Evolutionary conservation across 768 basidiomycete genomes (phyloP), one percentile per base, ranked within the genome.

Genomic region (Tylopilus sp.): DNA sequence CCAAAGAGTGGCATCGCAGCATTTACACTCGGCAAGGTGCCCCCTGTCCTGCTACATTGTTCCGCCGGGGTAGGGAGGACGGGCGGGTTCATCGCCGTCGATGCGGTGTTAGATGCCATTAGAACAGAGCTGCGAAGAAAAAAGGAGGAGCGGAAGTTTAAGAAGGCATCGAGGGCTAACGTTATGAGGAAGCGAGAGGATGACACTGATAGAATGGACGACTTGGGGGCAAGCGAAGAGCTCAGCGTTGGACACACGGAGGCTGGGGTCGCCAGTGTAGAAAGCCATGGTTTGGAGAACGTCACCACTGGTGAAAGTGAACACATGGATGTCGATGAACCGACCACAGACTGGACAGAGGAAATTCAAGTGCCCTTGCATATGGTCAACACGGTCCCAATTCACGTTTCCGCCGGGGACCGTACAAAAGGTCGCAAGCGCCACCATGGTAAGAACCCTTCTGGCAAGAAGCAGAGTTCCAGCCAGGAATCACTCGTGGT

Each of bases 61-160:
- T 94, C 92, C 28, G 96, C 96, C 0, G 96, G 96, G 19, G 93
- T 97, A 7, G 96, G 96, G 0, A 80, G 96, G 37, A 98, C 96
- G 0, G 96, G 96, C 21, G 90, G 89, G 24, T 98, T 92, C 68
- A 93, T 98, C 63, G 84, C 90, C 9, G 82, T 96, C 2, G 91
- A 93, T 66, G 86, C 91, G 9, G 76, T 92, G n/a, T 73, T 95
- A 49, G 89, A 92, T 64, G 86, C 82, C 6, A 72, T 93, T 4
- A 73, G 81, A 61, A 67, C 77, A 46, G 88, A 92, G 70, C 60
- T 86, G 63, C 67, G 63, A 24, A 74, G 66, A 54, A 63, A 63
- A 11, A 60, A 62, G 44, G 74, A 72, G 38, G 62, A 47, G 22
- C 48, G 48, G 24, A 52, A 21, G 37, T 33, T 25, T 45, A 57